A percentile compares a stretch with the other conserved stretches of the same genome.
Conservation (phyloP, 805 yeast genomes). For the Pichia gijzeniarum region DNA sequence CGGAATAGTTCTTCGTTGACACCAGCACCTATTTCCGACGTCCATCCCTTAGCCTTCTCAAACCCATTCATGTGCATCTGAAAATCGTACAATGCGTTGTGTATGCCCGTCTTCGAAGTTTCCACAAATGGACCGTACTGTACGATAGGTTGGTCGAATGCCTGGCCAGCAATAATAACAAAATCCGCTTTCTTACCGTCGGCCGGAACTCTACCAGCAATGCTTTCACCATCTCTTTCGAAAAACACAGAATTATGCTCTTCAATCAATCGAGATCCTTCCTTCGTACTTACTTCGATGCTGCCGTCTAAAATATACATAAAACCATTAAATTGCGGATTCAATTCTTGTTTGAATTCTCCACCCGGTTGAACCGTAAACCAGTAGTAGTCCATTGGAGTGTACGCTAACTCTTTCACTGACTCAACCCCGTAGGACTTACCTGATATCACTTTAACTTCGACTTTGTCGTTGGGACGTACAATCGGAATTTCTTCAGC, state of each 20-base stretch:
- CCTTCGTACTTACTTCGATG: conserved; percentile 37
- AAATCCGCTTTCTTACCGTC: conserved; percentile 48
- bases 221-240: conserved; percentile 59
- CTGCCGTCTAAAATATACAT: conserved; percentile 61
- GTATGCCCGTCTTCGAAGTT: conserved; percentile 55
- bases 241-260: conserved; percentile 54
- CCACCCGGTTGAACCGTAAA: conserved; percentile 62
- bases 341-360: conserved; percentile 50
- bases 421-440: conserved; percentile 70
- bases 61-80: conserved; percentile 65
- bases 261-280: conserved; percentile 28
- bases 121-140: conserved; percentile 94
- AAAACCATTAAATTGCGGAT: conserved; percentile 59
- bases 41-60: conserved; percentile 59
- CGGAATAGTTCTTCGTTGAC: conserved; percentile 24
- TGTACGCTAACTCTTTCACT: conserved; percentile 67
- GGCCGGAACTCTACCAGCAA: conserved; percentile 48
- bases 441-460: conserved; percentile 73
- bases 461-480: conserved; percentile 55
- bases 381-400: conserved; percentile 72
- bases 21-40: conserved; percentile 34
- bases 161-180: conserved; percentile 70
- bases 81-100: conserved; percentile 66
- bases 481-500: conserved; percentile 66
- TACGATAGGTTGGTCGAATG: conserved; percentile 65